These are phyloP conservation scores for Zoysia pacifica DNA, from an alignment of 176 grass and related monocot genomes.

Conservation along the genomic window DNA sequence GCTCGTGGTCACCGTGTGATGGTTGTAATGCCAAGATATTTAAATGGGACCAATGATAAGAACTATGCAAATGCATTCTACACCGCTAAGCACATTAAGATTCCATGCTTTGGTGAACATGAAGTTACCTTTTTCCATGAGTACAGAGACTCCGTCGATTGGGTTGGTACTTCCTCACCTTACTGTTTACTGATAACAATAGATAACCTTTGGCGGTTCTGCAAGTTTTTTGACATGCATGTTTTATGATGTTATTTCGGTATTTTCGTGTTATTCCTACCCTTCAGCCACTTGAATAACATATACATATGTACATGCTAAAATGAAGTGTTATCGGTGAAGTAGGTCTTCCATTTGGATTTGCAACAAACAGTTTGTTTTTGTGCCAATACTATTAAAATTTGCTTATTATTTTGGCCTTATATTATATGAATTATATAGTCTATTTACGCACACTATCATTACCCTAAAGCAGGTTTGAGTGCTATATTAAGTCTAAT, in stretches of 20 bases:
- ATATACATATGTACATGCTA: neutral
- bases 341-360: slow-evolving; percentile 6
- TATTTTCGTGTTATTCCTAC: slow-evolving; percentile 21
- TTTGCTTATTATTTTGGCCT: slow-evolving; percentile 1
- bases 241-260: neutral
- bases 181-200: slow-evolving; percentile 16
- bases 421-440: neutral
- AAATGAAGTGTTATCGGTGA: slow-evolving; percentile 4
- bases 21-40: slow-evolving; percentile 90
- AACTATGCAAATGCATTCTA: slow-evolving; percentile 55
- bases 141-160: slow-evolving; percentile 81
- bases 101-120: slow-evolving; percentile 81
- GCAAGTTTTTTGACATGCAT: slow-evolving; percentile 21
- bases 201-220: neutral
- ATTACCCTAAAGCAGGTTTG: slow-evolving; percentile 4
- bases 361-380: slow-evolving; percentile 11
- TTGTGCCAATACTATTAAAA: neutral
- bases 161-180: slow-evolving; percentile 58
- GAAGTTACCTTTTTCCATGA: slow-evolving; percentile 92
- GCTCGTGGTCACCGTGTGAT: slow-evolving; percentile 91
- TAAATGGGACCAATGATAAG: slow-evolving; percentile 67
- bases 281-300: neutral
- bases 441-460: neutral
- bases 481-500: neutral
- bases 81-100: slow-evolving; percentile 54